Base-by-base conservation (phyloP, 176 grass and related monocot genomes). In the Guadua angustifolia region DNA sequence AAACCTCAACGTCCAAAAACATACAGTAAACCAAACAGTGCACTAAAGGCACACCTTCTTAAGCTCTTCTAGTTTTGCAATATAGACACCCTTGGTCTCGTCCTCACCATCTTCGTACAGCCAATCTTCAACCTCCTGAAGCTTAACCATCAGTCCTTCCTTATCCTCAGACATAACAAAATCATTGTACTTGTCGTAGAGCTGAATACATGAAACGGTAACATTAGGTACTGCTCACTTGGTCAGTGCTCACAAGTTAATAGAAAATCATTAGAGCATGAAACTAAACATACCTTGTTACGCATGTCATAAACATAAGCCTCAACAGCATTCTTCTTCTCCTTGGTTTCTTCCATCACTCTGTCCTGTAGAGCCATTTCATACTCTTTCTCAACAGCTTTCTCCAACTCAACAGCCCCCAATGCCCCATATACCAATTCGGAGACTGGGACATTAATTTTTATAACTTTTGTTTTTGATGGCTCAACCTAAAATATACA, bases 221-320 rank as follows among this genome's bases (percentile, higher is more conserved):
- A 75, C 16, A 57, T 85, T 6, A 86, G 46, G 71, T 43, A 43
- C 55, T n/a, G 13, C 13, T 52, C 36, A 73, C 15, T 22, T 17
- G 13, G 8, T 52, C 36, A 51, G 21, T 22, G 56, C 55, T 59
- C 8, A 79, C 29, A 65, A 71, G 16, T 42, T 21, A 1, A 22
- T 14, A 35, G 4, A 50, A 74, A 43, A 58, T 39, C 7, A 72
- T 33, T 5, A 0, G 19, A 12, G 17, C 58, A 89, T 40, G 24
- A 9, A 74, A 43, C 4, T 18, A 24, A 35, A 78, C 7, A 77
- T 78, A 88, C 96, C 91, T 99, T 99, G 69, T 90, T 99, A 64
- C 93, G 89, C 91, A 95, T 99, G 66, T 99, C 96, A 94, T 99
- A 99, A 79, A 99, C 92, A 86, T 95, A 95, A 11, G 93, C 85